phyloP scores from a whole-genome alignment of 2,329 filamentous ascomycete species.

The Pseudopithomyces chartarum region DNA sequence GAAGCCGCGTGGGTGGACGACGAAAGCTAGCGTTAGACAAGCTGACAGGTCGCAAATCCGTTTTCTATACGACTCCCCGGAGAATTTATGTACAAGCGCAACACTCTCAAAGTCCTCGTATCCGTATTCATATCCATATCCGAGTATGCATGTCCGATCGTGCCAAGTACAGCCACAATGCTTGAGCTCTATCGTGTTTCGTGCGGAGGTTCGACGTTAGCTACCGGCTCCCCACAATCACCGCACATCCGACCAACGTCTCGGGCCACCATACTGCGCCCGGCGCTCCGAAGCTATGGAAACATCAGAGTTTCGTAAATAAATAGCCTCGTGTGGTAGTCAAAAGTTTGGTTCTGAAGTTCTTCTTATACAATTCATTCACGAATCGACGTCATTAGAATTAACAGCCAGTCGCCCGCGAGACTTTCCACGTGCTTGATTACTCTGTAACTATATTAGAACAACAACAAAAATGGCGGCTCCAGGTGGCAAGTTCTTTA shows the following conservation, averaged over 20 bases:
- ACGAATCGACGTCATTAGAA: background rate
- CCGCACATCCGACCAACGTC: background rate
- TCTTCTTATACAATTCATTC: background rate
- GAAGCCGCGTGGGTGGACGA: too few relatives aligned
- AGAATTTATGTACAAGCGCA: too few relatives aligned
- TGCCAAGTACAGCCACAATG: background rate
- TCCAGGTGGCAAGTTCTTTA: slow-evolving; percentile 50
- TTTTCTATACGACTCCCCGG: too few relatives aligned
- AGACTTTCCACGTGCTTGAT: background rate
- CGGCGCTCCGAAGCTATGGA: background rate
- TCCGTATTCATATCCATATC: too few relatives aligned
- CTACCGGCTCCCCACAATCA: slow-evolving; percentile 3
- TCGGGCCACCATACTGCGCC: background rate
- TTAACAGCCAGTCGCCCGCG: background rate
- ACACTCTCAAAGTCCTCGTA: too few relatives aligned
- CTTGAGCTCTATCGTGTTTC: background rate
- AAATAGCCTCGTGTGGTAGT: background rate
- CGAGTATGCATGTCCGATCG: too few relatives aligned
- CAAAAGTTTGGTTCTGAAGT: background rate
- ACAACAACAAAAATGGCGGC: slow-evolving; percentile 48
- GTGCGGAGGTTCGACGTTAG: background rate
- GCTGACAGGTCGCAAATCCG: too few relatives aligned
- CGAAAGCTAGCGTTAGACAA: too few relatives aligned
- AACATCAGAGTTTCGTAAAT: background rate
- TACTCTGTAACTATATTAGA: background rate